A percentile compares a stretch with the other conserved stretches of the same genome.
Conservation (phyloP, 2,329 filamentous ascomycete species). For the Botrytis squamosa region DNA sequence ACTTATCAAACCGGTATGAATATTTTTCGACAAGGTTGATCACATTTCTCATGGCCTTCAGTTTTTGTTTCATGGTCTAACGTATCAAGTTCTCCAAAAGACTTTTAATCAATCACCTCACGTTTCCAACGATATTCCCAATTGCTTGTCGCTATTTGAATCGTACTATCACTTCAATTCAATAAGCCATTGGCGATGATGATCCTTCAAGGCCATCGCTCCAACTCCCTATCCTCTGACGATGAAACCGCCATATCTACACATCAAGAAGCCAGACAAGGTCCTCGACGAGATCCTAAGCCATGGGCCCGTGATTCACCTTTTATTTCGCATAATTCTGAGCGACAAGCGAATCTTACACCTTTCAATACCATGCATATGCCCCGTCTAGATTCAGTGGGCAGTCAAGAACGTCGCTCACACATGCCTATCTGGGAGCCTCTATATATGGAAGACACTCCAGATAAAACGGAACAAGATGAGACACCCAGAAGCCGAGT, state of each 20-base stretch:
- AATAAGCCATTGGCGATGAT: background rate
- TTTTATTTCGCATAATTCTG: background rate
- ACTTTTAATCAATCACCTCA: background rate
- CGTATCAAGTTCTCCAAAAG: background rate
- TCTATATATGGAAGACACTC: slow-evolving; percentile 10
- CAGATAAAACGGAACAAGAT: background rate
- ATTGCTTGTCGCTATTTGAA: background rate
- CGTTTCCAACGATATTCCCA: too few relatives aligned
- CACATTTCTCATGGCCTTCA: background rate
- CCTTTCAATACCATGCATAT: slow-evolving; percentile 17
- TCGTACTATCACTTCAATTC: background rate
- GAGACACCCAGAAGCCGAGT: background rate
- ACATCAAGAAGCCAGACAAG: background rate
- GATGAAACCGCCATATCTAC: background rate
- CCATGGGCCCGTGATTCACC: background rate
- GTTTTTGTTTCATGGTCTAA: background rate
- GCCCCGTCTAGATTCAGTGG: slow-evolving; percentile 4
- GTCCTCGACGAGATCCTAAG: background rate
- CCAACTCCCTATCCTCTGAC: background rate
- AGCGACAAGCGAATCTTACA: background rate
- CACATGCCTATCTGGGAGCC: slow-evolving; percentile 14
- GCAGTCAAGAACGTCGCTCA: slow-evolving; percentile 4
- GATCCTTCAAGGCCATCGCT: slow-evolving; percentile 17
- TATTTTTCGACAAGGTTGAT: background rate
- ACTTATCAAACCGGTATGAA: background rate